Evolutionary conservation across 2,329 filamentous ascomycete genomes (phyloP).

Genomic region (Cytospora leucostoma): DNA sequence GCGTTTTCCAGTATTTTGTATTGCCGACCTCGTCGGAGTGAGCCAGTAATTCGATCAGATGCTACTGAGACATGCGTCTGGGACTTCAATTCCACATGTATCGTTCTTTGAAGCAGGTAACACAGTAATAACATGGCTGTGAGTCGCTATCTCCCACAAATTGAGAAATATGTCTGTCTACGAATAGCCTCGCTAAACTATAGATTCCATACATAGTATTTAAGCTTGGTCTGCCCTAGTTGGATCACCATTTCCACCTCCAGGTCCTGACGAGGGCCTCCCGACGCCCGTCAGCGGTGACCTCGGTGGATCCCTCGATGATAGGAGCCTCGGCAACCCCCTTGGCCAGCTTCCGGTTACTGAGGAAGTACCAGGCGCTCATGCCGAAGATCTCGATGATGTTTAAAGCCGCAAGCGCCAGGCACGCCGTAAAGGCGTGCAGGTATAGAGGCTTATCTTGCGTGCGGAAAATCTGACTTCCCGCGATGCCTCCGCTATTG

Average conservation of each 20-base stretch:
- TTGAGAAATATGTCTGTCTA: no score
- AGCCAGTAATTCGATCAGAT: no score
- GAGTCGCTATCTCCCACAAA: no score
- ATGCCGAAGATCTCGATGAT: conserved; percentile 29
- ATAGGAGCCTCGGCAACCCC: conserved; percentile 24
- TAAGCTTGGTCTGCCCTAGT: no score
- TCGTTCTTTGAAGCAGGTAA: no score
- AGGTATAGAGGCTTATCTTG: conserved; percentile 53
- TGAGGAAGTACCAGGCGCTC: conserved; percentile 32
- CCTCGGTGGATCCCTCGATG: conserved; percentile 24
- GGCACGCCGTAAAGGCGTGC: conserved; percentile 33
- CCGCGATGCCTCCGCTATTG: conserved; percentile 62
- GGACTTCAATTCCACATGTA: no score
- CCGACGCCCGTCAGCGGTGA: conserved; percentile 28
- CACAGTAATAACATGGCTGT: no score
- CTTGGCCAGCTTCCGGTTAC: conserved; percentile 30
- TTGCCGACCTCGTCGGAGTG: no score
- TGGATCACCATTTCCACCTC: conserved; percentile 35
- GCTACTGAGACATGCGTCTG: no score
- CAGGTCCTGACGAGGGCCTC: conserved; percentile 31
- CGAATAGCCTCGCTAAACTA: no score
- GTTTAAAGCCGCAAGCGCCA: conserved; percentile 30
- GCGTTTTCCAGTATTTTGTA: no score
- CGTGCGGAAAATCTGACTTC: conserved; percentile 58
- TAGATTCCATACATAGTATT: no score